A percentile compares a stretch with the other conserved stretches of the same genome.
phyloP scores from a whole-genome alignment of 441 rosid species.

The Rhodomyrtus psidioides region DNA sequence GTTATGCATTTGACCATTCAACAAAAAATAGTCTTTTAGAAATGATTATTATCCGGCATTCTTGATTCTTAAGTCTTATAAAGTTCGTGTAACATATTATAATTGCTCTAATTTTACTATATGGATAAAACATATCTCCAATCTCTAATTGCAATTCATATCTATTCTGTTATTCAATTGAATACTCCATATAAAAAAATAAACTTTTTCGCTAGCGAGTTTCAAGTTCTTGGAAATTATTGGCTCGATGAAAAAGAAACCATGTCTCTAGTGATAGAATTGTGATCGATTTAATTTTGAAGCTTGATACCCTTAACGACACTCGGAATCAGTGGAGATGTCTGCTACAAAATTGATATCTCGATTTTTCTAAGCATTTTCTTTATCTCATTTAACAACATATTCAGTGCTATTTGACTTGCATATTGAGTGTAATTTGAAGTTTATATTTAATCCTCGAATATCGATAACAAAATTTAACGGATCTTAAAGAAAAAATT shows the following conservation, averaged over 20 bases:
- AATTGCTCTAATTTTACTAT: neutral
- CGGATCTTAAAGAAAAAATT: neutral
- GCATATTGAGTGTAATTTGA: fast-evolving
- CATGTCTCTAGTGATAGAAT: too few relatives aligned
- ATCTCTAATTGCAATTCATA: neutral
- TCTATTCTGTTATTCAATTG: neutral
- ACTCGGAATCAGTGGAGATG: neutral
- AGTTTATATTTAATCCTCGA: neutral
- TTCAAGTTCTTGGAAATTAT: neutral
- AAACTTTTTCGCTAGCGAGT: neutral
- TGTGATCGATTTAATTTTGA: too few relatives aligned
- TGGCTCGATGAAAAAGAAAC: neutral
- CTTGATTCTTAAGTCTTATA: neutral
- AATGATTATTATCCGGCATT: neutral
- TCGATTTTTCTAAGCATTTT: neutral
- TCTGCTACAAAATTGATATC: neutral
- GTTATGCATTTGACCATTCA: neutral
- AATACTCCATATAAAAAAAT: too few relatives aligned
- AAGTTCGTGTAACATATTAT: neutral
- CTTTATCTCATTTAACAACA: neutral
- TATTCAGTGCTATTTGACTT: fast-evolving
- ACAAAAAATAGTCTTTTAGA: neutral
- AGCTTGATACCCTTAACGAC: neutral
- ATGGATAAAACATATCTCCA: neutral
- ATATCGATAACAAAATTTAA: fast-evolving